Conservation (phyloP, 345 rosid species). For the Gossypium anomalum region DNA sequence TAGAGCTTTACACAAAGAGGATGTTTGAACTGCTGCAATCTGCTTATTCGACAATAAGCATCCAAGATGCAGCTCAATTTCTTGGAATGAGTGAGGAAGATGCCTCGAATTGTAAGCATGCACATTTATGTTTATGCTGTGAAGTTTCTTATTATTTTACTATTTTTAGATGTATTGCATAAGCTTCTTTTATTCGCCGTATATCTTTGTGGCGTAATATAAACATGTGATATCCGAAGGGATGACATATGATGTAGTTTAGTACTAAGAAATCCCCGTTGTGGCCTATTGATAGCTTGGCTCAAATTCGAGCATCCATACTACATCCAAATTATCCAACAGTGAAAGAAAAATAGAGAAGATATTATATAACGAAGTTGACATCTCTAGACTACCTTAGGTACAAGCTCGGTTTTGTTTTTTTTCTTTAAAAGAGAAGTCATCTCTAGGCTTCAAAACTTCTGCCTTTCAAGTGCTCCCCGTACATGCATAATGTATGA, state of each 20-base stretch:
- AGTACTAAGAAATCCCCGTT: slow-evolving; percentile 81
- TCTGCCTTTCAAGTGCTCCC: slow-evolving; percentile 7
- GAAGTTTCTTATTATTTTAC: background rate
- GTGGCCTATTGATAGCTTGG: slow-evolving; percentile 90
- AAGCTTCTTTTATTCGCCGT: background rate
- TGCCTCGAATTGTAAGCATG: slow-evolving; percentile 64
- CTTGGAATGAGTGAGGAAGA: slow-evolving; percentile 87
- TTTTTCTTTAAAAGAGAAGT: background rate
- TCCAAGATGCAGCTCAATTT: slow-evolving; percentile 65
- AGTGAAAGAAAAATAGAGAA: background rate
- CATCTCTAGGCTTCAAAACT: background rate
- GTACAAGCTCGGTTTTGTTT: too few relatives aligned
- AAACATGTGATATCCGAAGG: too few relatives aligned
- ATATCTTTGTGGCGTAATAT: background rate
- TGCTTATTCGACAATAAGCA: slow-evolving; percentile 81
- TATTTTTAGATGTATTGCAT: background rate
- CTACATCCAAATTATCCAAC: background rate
- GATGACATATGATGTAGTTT: slow-evolving; percentile 9
- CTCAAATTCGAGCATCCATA: slow-evolving; percentile 90
- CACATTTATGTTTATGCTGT: background rate
- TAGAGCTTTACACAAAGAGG: slow-evolving; percentile 75
- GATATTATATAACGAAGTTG: background rate
- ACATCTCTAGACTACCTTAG: background rate
- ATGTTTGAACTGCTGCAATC: slow-evolving; percentile 71
- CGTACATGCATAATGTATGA: background rate